Evolutionary conservation across 331 rosid genomes (phyloP), one percentile per base, ranked within the genome.

Genomic region (Spiraea crenata): DNA sequence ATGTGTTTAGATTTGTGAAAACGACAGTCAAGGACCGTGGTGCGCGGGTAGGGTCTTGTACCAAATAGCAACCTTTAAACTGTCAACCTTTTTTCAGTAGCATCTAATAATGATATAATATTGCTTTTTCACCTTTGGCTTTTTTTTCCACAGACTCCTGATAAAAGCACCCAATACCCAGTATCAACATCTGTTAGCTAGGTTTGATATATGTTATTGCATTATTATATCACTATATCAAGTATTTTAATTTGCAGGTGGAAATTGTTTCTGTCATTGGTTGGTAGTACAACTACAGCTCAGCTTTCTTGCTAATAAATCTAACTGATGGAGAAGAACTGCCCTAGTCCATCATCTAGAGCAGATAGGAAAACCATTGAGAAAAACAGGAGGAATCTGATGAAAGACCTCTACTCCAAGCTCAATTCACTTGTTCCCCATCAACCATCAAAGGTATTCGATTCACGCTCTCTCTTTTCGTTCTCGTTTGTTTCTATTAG

Each of bases 351-450:
- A 41, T 82, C 92, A 37, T 80, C 88, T 1, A 77, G 69, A 76
- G 17, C 78, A 25, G 93, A 91, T 8, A 85, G 93, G 57, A 91
- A 91, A 76, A 55, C 81, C 69, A 72, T 70, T 3, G 97, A 89
- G 84, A 81, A 86, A 52, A 77, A 82, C 6, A 67, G 97, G 58
- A 91, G 97, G 83, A 89, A 73, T 72, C 86, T 81, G 75, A 91
- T 91, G 96, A 89, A 87, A 71, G 62, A 68, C 41, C 90, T 89
- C 34, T 89, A 40, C 71, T 76, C 81, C 80, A 57, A 74, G 62
- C 92, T 91, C 85, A 67, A 67, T 64, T 79, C 92, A n/a, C 85
- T 89, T 62, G 70, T 91, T 1, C 89, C 91, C 47, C 89, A 67
- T 69, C 92, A 81, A 79, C 44, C 52, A 55, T 72, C 85, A 45